These are phyloP conservation scores for Syncephalis fuscata DNA, from an alignment of 371 early-diverging fungal genomes.

Conservation along the genomic window DNA sequence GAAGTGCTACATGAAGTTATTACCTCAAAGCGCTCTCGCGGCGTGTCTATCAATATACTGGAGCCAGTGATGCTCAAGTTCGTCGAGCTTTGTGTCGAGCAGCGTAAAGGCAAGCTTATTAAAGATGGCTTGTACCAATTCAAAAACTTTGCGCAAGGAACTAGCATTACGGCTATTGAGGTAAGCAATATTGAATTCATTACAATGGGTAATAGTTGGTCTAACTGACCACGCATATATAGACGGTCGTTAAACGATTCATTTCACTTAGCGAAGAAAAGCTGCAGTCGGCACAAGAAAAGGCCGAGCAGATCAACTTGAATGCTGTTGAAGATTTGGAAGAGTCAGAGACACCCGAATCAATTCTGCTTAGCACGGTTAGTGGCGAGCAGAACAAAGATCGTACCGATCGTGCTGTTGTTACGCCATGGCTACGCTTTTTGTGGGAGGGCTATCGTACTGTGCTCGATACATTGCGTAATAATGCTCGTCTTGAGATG, in stretches of 20 bases:
- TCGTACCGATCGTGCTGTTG: conserved; percentile 89
- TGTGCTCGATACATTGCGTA: conserved; percentile 86
- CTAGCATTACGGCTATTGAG: conserved; percentile 78
- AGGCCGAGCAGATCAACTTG: conserved; percentile 73
- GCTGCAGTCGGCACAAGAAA: conserved; percentile 79
- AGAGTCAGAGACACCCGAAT: conserved; percentile 90
- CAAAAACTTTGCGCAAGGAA: conserved; percentile 93
- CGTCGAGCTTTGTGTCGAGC: conserved; percentile 77
- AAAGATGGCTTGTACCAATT: conserved; percentile 93
- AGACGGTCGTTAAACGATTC: conserved; percentile 69
- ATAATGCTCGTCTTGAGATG: conserved; percentile 86
- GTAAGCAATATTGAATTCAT: conserved; percentile 14
- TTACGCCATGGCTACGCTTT: conserved; percentile 96
- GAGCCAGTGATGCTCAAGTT: conserved; percentile 90
- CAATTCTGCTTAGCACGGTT: conserved; percentile 84
- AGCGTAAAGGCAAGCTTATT: conserved; percentile 77
- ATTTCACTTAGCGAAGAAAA: conserved; percentile 75
- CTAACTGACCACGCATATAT: conserved; percentile 1
- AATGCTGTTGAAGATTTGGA: conserved; percentile 88
- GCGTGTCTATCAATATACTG: conserved; percentile 52
- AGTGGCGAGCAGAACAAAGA: conserved; percentile 89
- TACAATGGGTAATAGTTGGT: not conserved
- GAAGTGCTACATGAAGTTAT: conserved; percentile 81
- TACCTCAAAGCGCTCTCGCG: conserved; percentile 71
- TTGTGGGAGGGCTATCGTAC: conserved; percentile 98